Base-by-base conservation (phyloP, 2,329 filamentous ascomycete genomes). In the Didymella arachidicola region DNA sequence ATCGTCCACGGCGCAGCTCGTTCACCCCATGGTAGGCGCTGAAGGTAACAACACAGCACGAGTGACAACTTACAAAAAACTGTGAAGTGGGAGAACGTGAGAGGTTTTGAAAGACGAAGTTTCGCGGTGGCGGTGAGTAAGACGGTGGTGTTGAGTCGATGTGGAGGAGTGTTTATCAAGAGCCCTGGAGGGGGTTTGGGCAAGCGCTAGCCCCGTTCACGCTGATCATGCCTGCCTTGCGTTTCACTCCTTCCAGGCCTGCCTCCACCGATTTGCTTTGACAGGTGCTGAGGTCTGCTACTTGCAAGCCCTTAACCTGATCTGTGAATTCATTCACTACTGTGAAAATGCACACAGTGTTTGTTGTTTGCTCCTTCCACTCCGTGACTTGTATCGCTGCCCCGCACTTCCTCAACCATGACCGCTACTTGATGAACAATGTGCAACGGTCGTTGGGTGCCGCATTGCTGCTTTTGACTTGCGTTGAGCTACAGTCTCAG, bases 51-150 rank as follows among this genome's bases (percentile, higher is more conserved):
- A 73, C 67, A 69, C 63, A 64, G 66, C 65, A 60, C 49, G 57
- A 62, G 56, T 54, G 60, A 63, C 62, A 62, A 76, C 73, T 76
- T 76, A 75, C 72, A 65, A 53, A 62, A 63, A 60, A 63, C 57
- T 44, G 56, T 54, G 57, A 62, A 59, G 45, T 57, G 60, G 61
- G 22, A 46, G 55, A 43, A 43, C 46, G 59, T 51, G 45, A 27
- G 46, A 38, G 48, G 57, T 36, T 54, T 44, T 39, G 56, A 53
- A 54, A 66, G 65, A 57, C 42, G 64, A 44, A 53, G 50, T 46
- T 54, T 48, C 56, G 48, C 51, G 52, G 64, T 56, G 51, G 61
- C 58, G 61, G 60, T 42, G 61, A 65, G 59, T 57, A 60, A 63
- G 64, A 63, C 50, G 57, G 64, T 51, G 61, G 61, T 58, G 56